Evolutionary conservation across 2,329 filamentous ascomycete species (phyloP).

Genomic region (Hypoxylon sp.): DNA sequence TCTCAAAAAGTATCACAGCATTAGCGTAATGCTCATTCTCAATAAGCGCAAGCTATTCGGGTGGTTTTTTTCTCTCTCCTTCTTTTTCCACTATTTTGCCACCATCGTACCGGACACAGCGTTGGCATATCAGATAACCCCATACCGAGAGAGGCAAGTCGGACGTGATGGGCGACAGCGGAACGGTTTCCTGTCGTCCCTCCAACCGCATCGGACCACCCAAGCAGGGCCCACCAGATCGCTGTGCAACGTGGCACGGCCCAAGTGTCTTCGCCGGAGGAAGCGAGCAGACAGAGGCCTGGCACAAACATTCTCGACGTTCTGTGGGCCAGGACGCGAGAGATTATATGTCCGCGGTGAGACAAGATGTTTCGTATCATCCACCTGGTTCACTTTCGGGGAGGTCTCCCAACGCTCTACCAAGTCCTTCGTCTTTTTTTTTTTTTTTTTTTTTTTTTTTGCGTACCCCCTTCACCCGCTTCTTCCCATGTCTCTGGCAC

Average conservation of each 20-base stretch:
- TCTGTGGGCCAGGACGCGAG: constrained; percentile 16
- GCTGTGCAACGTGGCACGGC: constrained; percentile 31
- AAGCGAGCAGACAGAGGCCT: constrained; percentile 36
- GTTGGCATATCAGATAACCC: constrained; percentile 22
- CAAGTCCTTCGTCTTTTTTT: not conserved
- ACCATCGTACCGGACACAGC: constrained; percentile 29
- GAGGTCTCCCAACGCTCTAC: constrained; percentile 6
- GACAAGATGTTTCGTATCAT: constrained; percentile 34
- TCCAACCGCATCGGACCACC: constrained; percentile 34
- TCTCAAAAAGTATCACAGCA: constrained; percentile 33
- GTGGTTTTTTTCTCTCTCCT: constrained; percentile 22
- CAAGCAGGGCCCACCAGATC: constrained; percentile 36
- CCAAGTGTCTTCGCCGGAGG: constrained; percentile 37
- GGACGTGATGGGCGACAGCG: constrained; percentile 19
- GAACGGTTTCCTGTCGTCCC: constrained; percentile 34
- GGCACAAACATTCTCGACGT: constrained; percentile 34
- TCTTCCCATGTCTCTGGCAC: constrained; percentile 27
- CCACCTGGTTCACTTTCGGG: constrained; percentile 12
- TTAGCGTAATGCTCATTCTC: constrained; percentile 25
- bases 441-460: not conserved
- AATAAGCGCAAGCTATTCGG: constrained; percentile 23
- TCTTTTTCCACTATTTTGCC: constrained; percentile 31
- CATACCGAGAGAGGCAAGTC: constrained; percentile 15
- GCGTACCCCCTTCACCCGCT: not conserved
- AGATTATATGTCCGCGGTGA: constrained; percentile 35